Evolutionary conservation across 192 early-diverging fungal genomes (phyloP), one percentile per base, ranked within the genome.

Genomic region (Chytriomyces sp.): DNA sequence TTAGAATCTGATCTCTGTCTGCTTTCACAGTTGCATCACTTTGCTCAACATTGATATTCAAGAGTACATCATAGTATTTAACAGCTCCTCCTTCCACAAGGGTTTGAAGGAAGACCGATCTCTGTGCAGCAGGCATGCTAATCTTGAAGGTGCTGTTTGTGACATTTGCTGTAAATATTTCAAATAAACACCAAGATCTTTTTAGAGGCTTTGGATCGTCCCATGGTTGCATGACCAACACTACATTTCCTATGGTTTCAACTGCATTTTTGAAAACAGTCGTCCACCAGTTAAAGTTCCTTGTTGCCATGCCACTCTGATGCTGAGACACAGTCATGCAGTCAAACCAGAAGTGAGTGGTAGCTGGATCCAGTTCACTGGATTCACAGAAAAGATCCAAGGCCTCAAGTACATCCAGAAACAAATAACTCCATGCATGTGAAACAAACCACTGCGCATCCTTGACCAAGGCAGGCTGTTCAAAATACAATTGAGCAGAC

Each of bases 171-270:
- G 73, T 31, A 38, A 71, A 78, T 25, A 78, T n/a, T 64, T 77
- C 75, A 53, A 72, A 78, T 31, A 76, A 60, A 36, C 73, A 76
- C 76, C 76, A 78, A 1, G 75, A 75, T 2, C 76, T 49, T 1
- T n/a, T 70, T 2, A 78, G 5, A 10, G 76, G 58, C 26, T 38
- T 56, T 31, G 76, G 76, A 30, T 78, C 52, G 37, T 74, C 34
- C 76, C 76, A 78, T 5, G 76, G 76, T 22, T 39, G 31, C 52
- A 78, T 36, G 17, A 78, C 54, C 64, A 78, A 56, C 0, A 78
- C 39, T 2, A 78, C 75, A 30, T 59, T 53, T 14, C 64, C 75
- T 41, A 78, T 65, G 17, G 56, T 59, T 31, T 34, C 41, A 3
- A 78, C 54, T 8, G 75, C 74, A 39, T 77, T 78, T 6, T 17